Percentiles rank a stretch among this genome's conserved stretches.
phyloP scores from a whole-genome alignment of 495 filamentous ascomycete species.

The Aeminium ludgeri region DNA sequence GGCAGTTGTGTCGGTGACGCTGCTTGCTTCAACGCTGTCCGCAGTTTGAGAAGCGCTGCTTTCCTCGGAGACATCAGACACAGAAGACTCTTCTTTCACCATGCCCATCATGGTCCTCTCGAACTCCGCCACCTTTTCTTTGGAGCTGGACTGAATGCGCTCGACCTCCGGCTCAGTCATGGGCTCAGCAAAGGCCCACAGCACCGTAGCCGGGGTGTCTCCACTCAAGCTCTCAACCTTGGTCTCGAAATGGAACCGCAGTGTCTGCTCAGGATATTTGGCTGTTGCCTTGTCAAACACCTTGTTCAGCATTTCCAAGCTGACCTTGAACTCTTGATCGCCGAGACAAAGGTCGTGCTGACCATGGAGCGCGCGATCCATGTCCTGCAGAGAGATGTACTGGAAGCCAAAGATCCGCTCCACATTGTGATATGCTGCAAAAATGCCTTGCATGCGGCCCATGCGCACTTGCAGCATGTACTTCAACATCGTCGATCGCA shows the following conservation, averaged over 20 bases:
- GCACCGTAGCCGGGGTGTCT: constrained; percentile 21
- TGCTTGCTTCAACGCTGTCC: background rate
- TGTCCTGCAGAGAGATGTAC: constrained; percentile 69
- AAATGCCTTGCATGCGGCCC: constrained; percentile 97
- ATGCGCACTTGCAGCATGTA: constrained; percentile 93
- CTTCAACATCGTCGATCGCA: constrained; percentile 82
- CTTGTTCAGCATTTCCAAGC: constrained; percentile 60
- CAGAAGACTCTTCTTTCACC: constrained; percentile 10
- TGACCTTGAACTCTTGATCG: constrained; percentile 73
- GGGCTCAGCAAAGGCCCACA: constrained; percentile 83
- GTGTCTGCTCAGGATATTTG: constrained; percentile 53
- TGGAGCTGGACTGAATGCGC: constrained; percentile 50
- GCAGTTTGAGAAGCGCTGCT: constrained; percentile 11
- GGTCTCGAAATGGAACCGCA: constrained; percentile 81
- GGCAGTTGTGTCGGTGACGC: background rate
- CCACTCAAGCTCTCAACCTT: constrained; percentile 8
- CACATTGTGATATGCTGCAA: constrained; percentile 94
- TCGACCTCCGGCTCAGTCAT: constrained; percentile 55
- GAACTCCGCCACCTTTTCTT: constrained; percentile 46
- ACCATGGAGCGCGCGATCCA: constrained; percentile 75
- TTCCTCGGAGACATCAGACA: constrained; percentile 15
- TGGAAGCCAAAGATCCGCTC: constrained; percentile 95
- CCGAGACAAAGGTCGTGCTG: constrained; percentile 46
- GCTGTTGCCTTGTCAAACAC: constrained; percentile 54
- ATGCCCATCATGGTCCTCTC: constrained; percentile 45